phyloP scores from a whole-genome alignment of 768 basidiomycete genomes.

The Cystobasidium onofrii region DNA sequence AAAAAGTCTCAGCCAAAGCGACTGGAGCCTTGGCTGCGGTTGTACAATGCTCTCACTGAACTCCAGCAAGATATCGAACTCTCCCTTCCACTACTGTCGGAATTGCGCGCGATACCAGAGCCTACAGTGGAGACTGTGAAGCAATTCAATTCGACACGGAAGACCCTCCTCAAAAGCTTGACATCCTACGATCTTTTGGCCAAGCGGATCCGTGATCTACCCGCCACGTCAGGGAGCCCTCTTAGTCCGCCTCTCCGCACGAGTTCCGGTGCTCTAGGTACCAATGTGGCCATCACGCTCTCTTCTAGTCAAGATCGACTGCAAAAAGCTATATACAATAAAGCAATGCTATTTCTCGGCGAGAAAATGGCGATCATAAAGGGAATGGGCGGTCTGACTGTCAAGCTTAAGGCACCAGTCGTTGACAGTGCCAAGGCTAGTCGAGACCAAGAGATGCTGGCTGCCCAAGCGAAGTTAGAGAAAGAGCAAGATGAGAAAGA shows the following conservation, averaged over 20 bases:
- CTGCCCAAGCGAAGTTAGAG: not conserved
- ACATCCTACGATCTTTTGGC: slow-evolving; percentile 79
- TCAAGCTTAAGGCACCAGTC: not conserved
- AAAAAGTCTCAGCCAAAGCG: slow-evolving; percentile 20
- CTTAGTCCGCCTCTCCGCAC: not conserved
- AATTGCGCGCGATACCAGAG: slow-evolving; percentile 45
- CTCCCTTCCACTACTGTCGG: slow-evolving; percentile 76
- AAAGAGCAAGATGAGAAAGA: slow-evolving; percentile 5
- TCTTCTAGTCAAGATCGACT: slow-evolving; percentile 62
- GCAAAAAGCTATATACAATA: slow-evolving; percentile 67
- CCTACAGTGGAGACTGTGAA: slow-evolving; percentile 14
- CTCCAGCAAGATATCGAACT: slow-evolving; percentile 88
- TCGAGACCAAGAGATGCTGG: not conserved
- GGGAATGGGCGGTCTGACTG: slow-evolving; percentile 40
- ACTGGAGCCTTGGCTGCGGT: not conserved
- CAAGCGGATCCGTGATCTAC: slow-evolving; percentile 70
- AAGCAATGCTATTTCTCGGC: slow-evolving; percentile 72
- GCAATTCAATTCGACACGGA: slow-evolving; percentile 50
- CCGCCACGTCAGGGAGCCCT: slow-evolving; percentile 46
- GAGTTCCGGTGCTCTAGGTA: slow-evolving; percentile 44
- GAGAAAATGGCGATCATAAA: slow-evolving; percentile 84
- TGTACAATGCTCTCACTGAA: slow-evolving; percentile 52
- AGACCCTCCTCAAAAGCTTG: slow-evolving; percentile 74
- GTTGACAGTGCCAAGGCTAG: not conserved
- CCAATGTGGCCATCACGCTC: not conserved